These are phyloP conservation scores for Tricladium varicosporioides DNA, from an alignment of 2,329 filamentous ascomycete genomes.

Conservation along the genomic window DNA sequence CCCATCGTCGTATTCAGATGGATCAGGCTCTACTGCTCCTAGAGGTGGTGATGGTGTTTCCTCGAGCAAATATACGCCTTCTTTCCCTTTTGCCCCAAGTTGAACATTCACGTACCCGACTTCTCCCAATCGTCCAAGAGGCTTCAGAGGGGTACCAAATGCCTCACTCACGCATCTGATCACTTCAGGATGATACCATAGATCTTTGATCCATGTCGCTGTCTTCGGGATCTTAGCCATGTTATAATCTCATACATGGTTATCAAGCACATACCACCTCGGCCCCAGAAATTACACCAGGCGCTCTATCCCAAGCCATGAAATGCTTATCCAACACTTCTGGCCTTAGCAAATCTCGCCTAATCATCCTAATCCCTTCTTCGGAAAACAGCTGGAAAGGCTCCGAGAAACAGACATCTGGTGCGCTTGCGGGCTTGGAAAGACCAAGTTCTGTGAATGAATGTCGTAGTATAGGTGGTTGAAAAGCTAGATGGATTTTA, in stretches of 20 bases:
- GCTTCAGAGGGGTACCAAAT: constrained; percentile 13
- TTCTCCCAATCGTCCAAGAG: constrained; percentile 12
- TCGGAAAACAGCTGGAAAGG: constrained; percentile 19
- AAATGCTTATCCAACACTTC: constrained; percentile 17
- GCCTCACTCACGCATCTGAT: constrained; percentile 12
- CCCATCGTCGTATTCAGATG: constrained; percentile 2
- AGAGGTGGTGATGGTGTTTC: constrained; percentile 12
- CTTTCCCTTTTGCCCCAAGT: constrained; percentile 11
- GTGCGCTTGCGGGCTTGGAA: constrained; percentile 7
- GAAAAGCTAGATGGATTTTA: constrained; percentile 14
- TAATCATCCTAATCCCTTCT: constrained; percentile 14
- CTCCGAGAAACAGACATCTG: constrained; percentile 15
- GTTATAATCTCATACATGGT: not conserved
- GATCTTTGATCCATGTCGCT: constrained; percentile 11
- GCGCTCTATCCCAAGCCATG: constrained; percentile 11
- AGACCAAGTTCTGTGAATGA: constrained; percentile 13
- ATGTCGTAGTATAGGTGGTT: constrained; percentile 7
- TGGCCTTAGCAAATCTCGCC: constrained; percentile 12
- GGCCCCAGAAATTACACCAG: constrained; percentile 9
- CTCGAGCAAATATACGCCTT: constrained; percentile 10
- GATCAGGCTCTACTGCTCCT: not conserved
- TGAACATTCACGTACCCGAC: constrained; percentile 17
- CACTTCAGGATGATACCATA: constrained; percentile 16
- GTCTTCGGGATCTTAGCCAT: constrained; percentile 6
- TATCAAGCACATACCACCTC: constrained; percentile 6